Conservation (phyloP, 2,329 filamentous ascomycete genomes). For the Arthrobotrys conoides region DNA sequence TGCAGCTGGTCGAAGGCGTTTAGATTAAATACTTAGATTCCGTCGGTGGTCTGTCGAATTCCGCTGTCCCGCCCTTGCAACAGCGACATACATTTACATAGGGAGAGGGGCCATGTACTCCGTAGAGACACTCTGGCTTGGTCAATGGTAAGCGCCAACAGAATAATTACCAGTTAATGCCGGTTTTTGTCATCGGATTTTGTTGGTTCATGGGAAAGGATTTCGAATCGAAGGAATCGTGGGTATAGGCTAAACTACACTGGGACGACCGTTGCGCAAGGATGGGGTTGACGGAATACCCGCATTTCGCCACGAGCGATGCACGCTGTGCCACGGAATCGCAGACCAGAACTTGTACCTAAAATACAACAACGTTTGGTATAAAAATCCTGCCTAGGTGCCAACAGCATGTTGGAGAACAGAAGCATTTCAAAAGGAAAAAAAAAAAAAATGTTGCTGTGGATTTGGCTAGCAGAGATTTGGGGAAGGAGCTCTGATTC, state of each 20-base stretch:
- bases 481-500: neutral
- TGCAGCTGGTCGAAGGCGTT: slow-evolving; percentile 2
- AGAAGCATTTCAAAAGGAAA: too few species aligned
- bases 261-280: slow-evolving; percentile 2
- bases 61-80: slow-evolving; percentile 1
- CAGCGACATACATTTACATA: too few species aligned
- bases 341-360: neutral
- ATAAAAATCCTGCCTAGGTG: neutral
- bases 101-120: too few species aligned
- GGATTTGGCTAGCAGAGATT: neutral
- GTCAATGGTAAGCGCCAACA: slow-evolving; percentile 29
- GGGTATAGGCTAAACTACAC: neutral
- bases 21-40: slow-evolving; percentile 14
- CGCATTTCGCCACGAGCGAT: slow-evolving; percentile 26
- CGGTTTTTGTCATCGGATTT: slow-evolving; percentile 11
- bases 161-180: slow-evolving; percentile 6
- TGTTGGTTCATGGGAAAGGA: slow-evolving; percentile 1
- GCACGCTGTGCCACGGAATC: slow-evolving; percentile 11
- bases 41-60: slow-evolving; percentile 7
- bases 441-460: too few species aligned
- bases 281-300: slow-evolving; percentile 25
- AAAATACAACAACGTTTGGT: neutral
- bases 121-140: too few species aligned
- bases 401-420: neutral
- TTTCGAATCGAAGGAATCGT: neutral